Conservation (phyloP, 257 asterid species). For the Jacaranda copaia region DNA sequence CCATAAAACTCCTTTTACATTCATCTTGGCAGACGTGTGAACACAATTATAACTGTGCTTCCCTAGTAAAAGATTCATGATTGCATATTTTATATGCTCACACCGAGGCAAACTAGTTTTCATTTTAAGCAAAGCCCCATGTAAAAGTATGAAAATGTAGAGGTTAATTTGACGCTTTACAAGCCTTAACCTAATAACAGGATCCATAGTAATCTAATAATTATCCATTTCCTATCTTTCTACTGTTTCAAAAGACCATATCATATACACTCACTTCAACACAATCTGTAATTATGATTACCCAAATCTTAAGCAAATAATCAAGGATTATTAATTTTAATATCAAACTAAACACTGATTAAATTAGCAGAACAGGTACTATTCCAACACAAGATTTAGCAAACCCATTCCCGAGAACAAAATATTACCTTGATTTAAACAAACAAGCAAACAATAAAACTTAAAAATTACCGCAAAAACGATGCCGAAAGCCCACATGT, state of each 20-base stretch:
- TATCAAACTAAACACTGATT: not conserved
- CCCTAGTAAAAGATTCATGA: conserved; percentile 11
- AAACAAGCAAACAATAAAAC: not conserved
- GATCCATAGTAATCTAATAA: not conserved
- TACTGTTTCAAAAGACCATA: not conserved
- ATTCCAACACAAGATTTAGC: not conserved
- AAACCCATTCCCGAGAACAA: not conserved
- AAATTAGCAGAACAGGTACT: not conserved
- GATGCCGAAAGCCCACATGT: conserved; percentile 94
- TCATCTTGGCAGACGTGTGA: not conserved
- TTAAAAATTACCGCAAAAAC: conserved; percentile 72
- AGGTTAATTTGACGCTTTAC: not conserved
- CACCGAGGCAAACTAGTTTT: not conserved
- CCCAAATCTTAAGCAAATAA: not conserved
- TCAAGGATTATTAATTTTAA: not conserved
- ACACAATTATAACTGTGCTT: not conserved
- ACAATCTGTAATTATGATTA: not conserved
- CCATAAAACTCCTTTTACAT: not conserved
- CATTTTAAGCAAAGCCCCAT: no score
- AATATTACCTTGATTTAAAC: not conserved
- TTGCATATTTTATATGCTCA: not conserved
- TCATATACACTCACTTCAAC: not conserved
- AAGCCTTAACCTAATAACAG: not conserved
- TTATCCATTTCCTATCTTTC: not conserved
- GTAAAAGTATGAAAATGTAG: not conserved